These are phyloP conservation scores for Plectosphaerella plurivora DNA, from an alignment of 2,329 filamentous ascomycete genomes.

Conservation along the genomic window DNA sequence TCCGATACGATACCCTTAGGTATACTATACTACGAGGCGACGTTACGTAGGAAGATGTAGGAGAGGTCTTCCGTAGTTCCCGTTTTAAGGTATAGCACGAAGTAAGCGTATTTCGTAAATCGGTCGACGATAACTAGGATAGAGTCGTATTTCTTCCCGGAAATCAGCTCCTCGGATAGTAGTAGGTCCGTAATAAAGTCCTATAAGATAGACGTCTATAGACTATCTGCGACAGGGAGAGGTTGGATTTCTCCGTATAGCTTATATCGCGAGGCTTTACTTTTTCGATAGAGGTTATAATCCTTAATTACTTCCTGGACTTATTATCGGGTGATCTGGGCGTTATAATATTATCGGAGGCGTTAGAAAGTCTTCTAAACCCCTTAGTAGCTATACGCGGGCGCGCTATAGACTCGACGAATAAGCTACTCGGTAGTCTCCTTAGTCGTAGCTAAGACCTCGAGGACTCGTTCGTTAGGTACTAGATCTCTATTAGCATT, in stretches of 20 bases:
- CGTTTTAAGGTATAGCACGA: neutral
- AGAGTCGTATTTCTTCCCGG: neutral
- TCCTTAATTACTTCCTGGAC: neutral
- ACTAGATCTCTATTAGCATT: neutral
- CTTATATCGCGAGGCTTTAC: neutral
- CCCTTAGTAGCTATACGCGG: neutral
- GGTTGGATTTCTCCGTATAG: constrained; percentile 3
- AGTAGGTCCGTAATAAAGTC: neutral
- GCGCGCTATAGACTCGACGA: neutral
- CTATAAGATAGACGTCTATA: constrained; percentile 4
- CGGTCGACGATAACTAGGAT: constrained; percentile 2
- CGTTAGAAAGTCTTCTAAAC: neutral
- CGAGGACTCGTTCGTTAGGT: neutral
- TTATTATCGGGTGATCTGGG: neutral
- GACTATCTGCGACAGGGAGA: constrained; percentile 3
- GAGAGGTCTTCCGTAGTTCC: neutral
- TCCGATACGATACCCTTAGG: too few species aligned
- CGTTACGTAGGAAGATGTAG: too few species aligned
- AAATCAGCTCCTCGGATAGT: neutral
- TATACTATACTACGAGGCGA: too few species aligned
- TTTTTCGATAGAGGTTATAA: neutral
- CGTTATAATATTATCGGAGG: neutral
- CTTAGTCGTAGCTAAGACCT: neutral
- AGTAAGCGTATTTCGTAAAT: neutral
- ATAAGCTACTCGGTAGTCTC: neutral